These are phyloP conservation scores for Rhizophagus sp. DNA, from an alignment of 192 early-diverging fungal species.

Conservation along the genomic window DNA sequence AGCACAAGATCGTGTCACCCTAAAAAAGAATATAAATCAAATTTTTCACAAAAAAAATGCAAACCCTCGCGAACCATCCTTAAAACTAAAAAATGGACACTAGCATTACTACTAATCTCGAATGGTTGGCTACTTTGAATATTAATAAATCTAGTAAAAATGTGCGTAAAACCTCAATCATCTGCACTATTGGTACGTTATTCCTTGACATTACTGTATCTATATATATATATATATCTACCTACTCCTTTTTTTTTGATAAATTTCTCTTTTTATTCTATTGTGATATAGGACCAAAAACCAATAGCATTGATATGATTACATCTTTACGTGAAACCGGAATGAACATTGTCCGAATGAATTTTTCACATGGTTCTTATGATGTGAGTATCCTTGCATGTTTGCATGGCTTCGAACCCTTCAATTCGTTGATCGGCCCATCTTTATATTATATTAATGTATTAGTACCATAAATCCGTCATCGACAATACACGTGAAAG, in stretches of 20 bases:
- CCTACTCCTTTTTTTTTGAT: not conserved
- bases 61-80: not conserved
- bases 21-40: not conserved
- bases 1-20: not conserved
- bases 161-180: conserved; percentile 78
- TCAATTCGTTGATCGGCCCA: not conserved
- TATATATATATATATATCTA: too few relatives aligned
- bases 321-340: conserved; percentile 68
- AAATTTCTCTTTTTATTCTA: not conserved
- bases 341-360: conserved; percentile 85
- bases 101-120: conserved; percentile 60
- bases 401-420: not conserved
- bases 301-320: conserved; percentile 72
- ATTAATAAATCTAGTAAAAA: conserved; percentile 57
- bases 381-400: conserved; percentile 39
- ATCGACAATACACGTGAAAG: conserved; percentile 58
- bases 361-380: conserved; percentile 62
- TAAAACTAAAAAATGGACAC: not conserved
- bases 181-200: conserved; percentile 72
- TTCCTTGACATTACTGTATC: not conserved
- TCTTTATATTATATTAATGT: not conserved
- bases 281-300: conserved; percentile 61
- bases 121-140: conserved; percentile 70
- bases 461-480: conserved; percentile 60
- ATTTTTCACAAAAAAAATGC: not conserved